A percentile compares a stretch with the other conserved stretches of the same genome.
Conservation (phyloP, 148 eudicot species). For the Selenicereus undatus region DNA sequence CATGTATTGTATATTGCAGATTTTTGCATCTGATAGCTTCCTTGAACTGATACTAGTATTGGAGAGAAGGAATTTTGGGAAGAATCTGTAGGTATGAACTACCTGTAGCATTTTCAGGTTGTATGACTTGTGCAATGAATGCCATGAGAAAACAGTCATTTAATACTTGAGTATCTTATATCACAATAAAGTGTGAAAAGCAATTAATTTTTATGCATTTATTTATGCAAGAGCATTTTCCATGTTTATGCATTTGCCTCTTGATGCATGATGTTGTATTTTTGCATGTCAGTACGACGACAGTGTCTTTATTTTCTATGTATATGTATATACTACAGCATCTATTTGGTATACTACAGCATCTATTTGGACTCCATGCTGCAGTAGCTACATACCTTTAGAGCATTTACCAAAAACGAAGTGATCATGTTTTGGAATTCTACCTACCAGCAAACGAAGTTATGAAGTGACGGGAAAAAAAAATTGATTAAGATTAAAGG, state of each 20-base stretch:
- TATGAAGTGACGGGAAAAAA: no score
- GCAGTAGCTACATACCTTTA: no score
- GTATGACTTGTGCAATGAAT: not conserved
- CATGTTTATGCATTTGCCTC: not conserved
- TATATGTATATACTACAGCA: no score
- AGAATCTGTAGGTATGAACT: conserved; percentile 81
- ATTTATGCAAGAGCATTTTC: not conserved
- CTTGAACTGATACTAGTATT: conserved; percentile 87
- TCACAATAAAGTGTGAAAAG: not conserved
- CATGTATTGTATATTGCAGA: conserved; percentile 57
- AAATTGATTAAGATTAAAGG: no score
- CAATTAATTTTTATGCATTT: not conserved
- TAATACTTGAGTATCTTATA: not conserved
- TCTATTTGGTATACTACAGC: no score
- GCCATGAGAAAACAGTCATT: not conserved
- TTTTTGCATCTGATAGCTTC: conserved; percentile 99
- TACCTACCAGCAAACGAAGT: no score
- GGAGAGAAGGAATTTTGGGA: conserved; percentile 94
- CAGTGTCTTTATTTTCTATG: not conserved
- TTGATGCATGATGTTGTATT: not conserved
- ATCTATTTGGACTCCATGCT: no score
- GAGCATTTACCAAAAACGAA: no score
- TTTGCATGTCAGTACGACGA: not conserved
- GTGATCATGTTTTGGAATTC: no score
- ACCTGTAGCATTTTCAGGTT: conserved; percentile 11